These are phyloP conservation scores for Plenodomus lindquistii DNA, from an alignment of 2,329 filamentous ascomycete genomes.

Conservation along the genomic window DNA sequence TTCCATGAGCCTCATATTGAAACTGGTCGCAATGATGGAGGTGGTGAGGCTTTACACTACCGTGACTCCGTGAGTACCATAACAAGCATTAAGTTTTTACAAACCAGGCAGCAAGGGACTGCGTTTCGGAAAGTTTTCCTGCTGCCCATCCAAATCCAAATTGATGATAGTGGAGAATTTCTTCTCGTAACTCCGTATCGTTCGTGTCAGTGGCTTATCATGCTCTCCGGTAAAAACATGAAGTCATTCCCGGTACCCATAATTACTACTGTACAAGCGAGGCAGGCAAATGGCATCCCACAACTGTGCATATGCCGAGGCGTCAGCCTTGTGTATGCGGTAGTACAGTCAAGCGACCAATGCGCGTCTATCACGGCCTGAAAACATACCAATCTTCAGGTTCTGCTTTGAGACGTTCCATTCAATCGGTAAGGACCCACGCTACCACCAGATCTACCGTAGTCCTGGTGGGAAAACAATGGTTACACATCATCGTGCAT, in stretches of 20 bases:
- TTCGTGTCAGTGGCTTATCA: background rate
- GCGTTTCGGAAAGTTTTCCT: background rate
- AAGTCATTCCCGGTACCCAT: background rate
- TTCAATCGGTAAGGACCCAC: constrained; percentile 18
- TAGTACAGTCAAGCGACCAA: constrained; percentile 12
- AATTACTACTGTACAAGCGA: constrained; percentile 12
- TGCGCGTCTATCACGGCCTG: constrained; percentile 19
- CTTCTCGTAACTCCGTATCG: background rate
- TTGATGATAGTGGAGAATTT: background rate
- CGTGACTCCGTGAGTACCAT: too few relatives aligned
- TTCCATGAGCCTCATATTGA: too few relatives aligned
- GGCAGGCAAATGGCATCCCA: constrained; percentile 15
- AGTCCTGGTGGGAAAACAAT: constrained; percentile 3
- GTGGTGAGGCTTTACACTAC: too few relatives aligned
- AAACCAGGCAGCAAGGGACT: background rate
- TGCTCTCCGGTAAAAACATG: too few relatives aligned
- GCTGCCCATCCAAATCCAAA: background rate
- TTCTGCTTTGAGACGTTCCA: constrained; percentile 23
- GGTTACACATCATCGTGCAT: background rate
- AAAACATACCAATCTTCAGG: constrained; percentile 9
- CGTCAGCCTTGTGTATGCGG: constrained; percentile 5
- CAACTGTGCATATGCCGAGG: background rate
- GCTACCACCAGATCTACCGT: constrained; percentile 9
- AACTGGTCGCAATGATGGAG: too few relatives aligned
- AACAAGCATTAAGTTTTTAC: too few relatives aligned